phyloP scores from a whole-genome alignment of 2,329 filamentous ascomycete species.

The Pyricularia pennisetigena region DNA sequence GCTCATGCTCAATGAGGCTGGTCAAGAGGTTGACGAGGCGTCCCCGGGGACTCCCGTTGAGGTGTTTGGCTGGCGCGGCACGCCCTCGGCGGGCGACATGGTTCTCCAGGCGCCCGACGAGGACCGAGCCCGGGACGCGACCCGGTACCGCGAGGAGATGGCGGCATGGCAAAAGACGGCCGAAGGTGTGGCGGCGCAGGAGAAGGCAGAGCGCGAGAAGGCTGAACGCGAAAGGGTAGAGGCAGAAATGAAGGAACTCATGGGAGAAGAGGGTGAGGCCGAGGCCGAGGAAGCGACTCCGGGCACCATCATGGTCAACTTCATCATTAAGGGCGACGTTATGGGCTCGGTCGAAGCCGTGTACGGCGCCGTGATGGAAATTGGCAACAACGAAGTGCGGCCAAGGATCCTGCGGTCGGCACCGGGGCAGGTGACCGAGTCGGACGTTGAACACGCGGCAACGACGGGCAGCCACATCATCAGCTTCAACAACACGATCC shows the following conservation, averaged over 20 bases:
- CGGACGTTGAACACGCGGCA: constrained; percentile 80
- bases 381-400: constrained; percentile 78
- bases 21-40: constrained; percentile 59
- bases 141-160: constrained; percentile 66
- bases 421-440: constrained; percentile 73
- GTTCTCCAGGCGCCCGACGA: constrained; percentile 77
- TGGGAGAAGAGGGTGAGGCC: constrained; percentile 18
- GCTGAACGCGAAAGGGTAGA: constrained; percentile 31
- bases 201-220: constrained; percentile 50
- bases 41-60: constrained; percentile 85
- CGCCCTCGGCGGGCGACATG: constrained; percentile 75
- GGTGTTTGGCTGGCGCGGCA: constrained; percentile 85
- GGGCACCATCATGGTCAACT: constrained; percentile 53
- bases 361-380: constrained; percentile 60
- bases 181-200: constrained; percentile 68
- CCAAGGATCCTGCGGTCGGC: constrained; percentile 67
- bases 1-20: constrained; percentile 75
- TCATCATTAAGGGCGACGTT: constrained; percentile 88
- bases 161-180: constrained; percentile 64
- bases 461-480: constrained; percentile 67
- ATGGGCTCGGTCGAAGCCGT: constrained; percentile 91
- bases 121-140: constrained; percentile 65
- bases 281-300: constrained; percentile 24
- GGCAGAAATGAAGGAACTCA: constrained; percentile 22
- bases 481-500: constrained; percentile 72